phyloP scores from a whole-genome alignment of 108 stramenopile species.

The Conticribra weissflogii region DNA sequence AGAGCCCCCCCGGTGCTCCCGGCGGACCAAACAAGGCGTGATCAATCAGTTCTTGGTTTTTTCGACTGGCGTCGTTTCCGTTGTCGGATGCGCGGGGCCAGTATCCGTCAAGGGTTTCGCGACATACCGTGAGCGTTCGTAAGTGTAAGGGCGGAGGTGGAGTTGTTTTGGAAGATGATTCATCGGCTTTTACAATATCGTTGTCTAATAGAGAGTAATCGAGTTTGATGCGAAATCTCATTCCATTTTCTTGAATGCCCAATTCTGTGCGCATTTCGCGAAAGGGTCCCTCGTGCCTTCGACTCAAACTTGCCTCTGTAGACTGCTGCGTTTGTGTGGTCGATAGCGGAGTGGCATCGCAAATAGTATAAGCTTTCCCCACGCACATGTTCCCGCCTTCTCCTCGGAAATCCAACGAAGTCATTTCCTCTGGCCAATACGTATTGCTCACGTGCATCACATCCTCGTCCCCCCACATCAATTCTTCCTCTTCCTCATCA shows the following conservation, averaged over 20 bases:
- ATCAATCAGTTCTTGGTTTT: constrained; percentile 36
- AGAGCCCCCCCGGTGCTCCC: constrained; percentile 84
- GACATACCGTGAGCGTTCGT: constrained; percentile 79
- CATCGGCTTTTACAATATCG: no score
- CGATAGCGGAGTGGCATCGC: constrained; percentile 57
- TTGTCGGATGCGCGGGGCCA: constrained; percentile 46
- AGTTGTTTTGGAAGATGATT: constrained; percentile 4
- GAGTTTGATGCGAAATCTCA: constrained; percentile 83
- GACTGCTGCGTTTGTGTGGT: no score
- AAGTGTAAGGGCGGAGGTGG: constrained; percentile 67
- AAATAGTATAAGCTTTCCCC: constrained; percentile 81
- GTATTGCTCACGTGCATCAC: constrained; percentile 33
- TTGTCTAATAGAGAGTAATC: constrained; percentile 67
- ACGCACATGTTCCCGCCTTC: constrained; percentile 88
- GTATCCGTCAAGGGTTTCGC: constrained; percentile 83
- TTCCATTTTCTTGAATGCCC: constrained; percentile 62
- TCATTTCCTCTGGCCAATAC: constrained; percentile 66
- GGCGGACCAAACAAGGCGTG: constrained; percentile 71
- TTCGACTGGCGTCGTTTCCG: constrained; percentile 11
- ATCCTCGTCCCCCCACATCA: constrained; percentile 48
- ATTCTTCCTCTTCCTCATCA: constrained; percentile 26
- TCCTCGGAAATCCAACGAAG: constrained; percentile 79
- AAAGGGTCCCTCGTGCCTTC: constrained; percentile 73
- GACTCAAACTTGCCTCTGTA: constrained; percentile 5
- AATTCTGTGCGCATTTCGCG: constrained; percentile 75